Evolutionary conservation across 345 rosid species (phyloP), one percentile per base, ranked within the genome.

Genomic region (Sisymbrium altissimum): DNA sequence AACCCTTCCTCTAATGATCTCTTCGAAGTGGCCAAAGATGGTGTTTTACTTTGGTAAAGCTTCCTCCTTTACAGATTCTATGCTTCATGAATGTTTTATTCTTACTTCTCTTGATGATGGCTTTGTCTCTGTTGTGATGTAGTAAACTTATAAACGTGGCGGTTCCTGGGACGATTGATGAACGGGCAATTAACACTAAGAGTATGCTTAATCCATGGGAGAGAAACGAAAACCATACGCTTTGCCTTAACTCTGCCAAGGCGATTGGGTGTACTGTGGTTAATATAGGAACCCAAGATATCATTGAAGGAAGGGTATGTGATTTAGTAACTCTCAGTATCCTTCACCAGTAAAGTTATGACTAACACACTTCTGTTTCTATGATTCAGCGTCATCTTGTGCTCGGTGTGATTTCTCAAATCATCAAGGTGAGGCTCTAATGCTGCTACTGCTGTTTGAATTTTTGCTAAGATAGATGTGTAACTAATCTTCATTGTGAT

Each of bases 231-330:
- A 94, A 94, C 71, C 98, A 94, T 68, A 91, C 99, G 11, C 93
- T 94, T 19, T 94, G 96, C 59, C 89, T 95, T 64, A 95, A 95
- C 78, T 95, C 99, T 78, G 97, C 97, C 25, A 95, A 95, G 82
- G 99, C 97, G 7, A 89, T 95, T 84, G 99, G 99, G 54, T 95
- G 99, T 80, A 95, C 97, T 2, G 93, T 95, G 7, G 99, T 95
- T 79, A 95, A 95, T 78, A 95, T 95, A 40, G 99, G 99, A 44
- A 91, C 93, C 3, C 88, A 91, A 71, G 99, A 95, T 39, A 82
- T 95, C 66, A 88, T 89, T 76, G 97, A 95, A 87, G 99, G 99
- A 84, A 88, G 99, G 87, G 99, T 95, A 84, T 57, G 96, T 30
- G 30, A 48, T 29, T 40, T 11, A 64, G 30, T 44, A 29, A 11